phyloP scores from a whole-genome alignment of 768 basidiomycete genomes.

The Leucogyrophana mollusca region DNA sequence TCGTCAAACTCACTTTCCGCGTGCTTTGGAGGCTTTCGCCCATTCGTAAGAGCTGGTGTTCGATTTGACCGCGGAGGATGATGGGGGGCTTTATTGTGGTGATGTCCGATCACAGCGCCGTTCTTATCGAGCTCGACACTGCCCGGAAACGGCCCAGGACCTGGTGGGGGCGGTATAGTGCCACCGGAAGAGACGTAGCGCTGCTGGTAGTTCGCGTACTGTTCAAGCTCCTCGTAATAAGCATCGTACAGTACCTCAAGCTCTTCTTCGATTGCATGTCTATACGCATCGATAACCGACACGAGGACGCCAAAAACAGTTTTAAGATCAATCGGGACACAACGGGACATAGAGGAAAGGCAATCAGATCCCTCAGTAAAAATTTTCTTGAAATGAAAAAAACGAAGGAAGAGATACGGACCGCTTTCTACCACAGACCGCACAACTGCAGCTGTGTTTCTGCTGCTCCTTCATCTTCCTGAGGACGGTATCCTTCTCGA shows the following conservation, averaged over 20 bases:
- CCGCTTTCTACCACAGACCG: slow-evolving; percentile 97
- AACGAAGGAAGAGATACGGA: slow-evolving; percentile 44
- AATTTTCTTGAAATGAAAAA: slow-evolving; percentile 13
- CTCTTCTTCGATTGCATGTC: slow-evolving; percentile 98
- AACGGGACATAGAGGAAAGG: slow-evolving; percentile 18
- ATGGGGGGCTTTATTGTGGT: slow-evolving; percentile 29
- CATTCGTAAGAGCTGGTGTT: slow-evolving; percentile 31
- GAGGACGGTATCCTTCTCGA: slow-evolving; percentile 97
- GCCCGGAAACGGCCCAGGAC: slow-evolving; percentile 97
- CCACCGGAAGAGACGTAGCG: slow-evolving; percentile 90
- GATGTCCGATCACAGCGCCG: slow-evolving; percentile 59
- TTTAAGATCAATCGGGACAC: slow-evolving; percentile 14
- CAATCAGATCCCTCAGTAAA: slow-evolving; percentile 22
- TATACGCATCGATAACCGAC: slow-evolving; percentile 32
- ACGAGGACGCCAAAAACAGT: slow-evolving; percentile 11
- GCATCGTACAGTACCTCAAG: slow-evolving; percentile 99
- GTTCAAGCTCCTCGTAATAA: slow-evolving; percentile 99
- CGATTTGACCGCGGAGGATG: slow-evolving; percentile 40
- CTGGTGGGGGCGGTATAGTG: slow-evolving; percentile 87
- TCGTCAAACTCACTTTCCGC: slow-evolving; percentile 66
- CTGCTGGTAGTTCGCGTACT: slow-evolving; percentile 98
- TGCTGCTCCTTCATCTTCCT: slow-evolving; percentile 99
- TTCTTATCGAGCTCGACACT: slow-evolving; percentile 96
- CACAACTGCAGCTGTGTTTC: slow-evolving; percentile 93
- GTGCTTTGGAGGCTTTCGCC: slow-evolving; percentile 45